phyloP scores from a whole-genome alignment of 805 yeast genomes.

The Candida tammaniensis region DNA sequence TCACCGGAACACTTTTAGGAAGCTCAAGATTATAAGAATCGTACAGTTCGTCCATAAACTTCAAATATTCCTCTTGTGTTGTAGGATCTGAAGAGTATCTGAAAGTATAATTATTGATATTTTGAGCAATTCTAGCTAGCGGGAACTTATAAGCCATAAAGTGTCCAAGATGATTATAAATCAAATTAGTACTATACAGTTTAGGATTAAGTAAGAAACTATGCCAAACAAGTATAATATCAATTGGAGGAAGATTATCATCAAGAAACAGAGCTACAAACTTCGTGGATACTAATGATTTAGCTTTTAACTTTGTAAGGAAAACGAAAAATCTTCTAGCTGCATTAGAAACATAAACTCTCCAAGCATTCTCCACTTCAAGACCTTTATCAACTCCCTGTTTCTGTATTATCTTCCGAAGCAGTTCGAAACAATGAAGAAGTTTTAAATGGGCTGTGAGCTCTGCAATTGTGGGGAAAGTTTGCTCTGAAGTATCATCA shows the following conservation, averaged over 20 bases:
- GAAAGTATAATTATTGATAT: constrained; percentile 9
- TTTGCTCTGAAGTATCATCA: no score
- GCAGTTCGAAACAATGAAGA: constrained; percentile 17
- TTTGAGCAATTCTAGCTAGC: constrained; percentile 6
- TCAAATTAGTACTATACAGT: constrained; percentile 14
- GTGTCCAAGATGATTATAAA: constrained; percentile 6
- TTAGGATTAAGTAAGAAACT: constrained; percentile 18
- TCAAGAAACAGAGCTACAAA: neutral
- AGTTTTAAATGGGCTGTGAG: constrained; percentile 21
- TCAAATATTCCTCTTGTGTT: neutral
- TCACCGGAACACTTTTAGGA: neutral
- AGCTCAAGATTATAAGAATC: neutral
- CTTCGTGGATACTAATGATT: neutral
- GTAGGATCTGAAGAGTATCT: constrained; percentile 7
- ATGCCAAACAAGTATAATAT: constrained; percentile 23
- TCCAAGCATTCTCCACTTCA: constrained; percentile 17
- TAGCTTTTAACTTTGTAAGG: constrained; percentile 13
- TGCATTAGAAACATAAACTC: constrained; percentile 20
- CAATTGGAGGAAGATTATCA: constrained; percentile 18
- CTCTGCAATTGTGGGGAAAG: neutral
- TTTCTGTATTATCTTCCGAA: constrained; percentile 6
- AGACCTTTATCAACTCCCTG: neutral
- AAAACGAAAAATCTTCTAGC: constrained; percentile 20
- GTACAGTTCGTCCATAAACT: neutral
- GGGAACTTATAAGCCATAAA: constrained; percentile 19